Conservation (phyloP, 2,329 filamentous ascomycete species). For the Clathrospora elynae region DNA sequence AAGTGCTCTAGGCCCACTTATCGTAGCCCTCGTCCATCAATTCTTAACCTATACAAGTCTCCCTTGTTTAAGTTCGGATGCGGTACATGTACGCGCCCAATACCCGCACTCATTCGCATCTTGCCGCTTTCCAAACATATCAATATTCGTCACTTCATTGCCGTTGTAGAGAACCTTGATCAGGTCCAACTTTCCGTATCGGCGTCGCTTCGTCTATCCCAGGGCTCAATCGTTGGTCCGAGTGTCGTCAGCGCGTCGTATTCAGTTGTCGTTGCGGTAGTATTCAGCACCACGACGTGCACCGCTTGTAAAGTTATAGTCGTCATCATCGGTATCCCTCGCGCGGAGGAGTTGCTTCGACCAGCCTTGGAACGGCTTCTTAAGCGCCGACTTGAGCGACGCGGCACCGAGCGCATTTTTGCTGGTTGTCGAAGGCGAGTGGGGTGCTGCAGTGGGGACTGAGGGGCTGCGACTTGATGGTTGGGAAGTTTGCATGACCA, state of each 20-base stretch:
- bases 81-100: too few species aligned
- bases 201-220: not conserved
- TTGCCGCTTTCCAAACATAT: too few species aligned
- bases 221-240: too few species aligned
- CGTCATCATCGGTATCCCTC: constrained; percentile 41
- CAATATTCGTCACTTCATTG: too few species aligned
- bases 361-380: constrained; percentile 46
- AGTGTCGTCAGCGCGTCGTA: too few species aligned
- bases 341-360: constrained; percentile 41
- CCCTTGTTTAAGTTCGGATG: too few species aligned
- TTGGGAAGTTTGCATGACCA: constrained; percentile 12
- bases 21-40: too few species aligned
- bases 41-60: too few species aligned
- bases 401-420: constrained; percentile 11
- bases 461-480: constrained; percentile 13
- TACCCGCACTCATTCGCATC: too few species aligned
- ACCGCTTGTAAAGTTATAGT: constrained; percentile 44
- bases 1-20: too few species aligned
- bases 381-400: constrained; percentile 30
- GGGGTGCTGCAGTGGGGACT: constrained; percentile 1
- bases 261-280: constrained; percentile 9
- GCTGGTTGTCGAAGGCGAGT: constrained; percentile 5
- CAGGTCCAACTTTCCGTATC: too few species aligned
- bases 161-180: too few species aligned
- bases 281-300: constrained; percentile 23